phyloP scores from a whole-genome alignment of 2,329 filamentous ascomycete species.

The Neonectria neomacrospora region DNA sequence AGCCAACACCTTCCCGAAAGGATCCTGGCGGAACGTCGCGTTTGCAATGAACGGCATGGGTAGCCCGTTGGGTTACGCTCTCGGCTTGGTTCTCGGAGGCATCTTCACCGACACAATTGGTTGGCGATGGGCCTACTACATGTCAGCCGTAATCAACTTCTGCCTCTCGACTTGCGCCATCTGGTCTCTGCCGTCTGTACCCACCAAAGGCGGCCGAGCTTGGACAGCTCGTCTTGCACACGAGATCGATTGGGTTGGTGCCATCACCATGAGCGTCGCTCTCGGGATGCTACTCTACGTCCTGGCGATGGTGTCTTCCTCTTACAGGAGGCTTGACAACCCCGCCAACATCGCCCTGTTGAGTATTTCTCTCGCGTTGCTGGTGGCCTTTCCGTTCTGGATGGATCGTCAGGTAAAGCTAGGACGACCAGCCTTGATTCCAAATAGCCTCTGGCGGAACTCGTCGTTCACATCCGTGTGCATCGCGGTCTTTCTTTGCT shows the following conservation, averaged over 20 bases:
- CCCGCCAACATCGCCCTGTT: slow-evolving; percentile 52
- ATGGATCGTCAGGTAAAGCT: slow-evolving; percentile 60
- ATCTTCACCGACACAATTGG: slow-evolving; percentile 56
- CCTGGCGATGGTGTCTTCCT: slow-evolving; percentile 57
- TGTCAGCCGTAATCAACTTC: slow-evolving; percentile 48
- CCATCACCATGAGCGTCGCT: slow-evolving; percentile 45
- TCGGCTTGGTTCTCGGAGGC: slow-evolving; percentile 60
- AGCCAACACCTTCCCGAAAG: slow-evolving; percentile 42
- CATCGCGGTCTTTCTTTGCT: slow-evolving; percentile 59
- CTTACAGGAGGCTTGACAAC: slow-evolving; percentile 52
- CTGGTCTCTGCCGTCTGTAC: slow-evolving; percentile 36
- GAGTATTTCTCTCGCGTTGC: slow-evolving; percentile 56
- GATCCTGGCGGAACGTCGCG: slow-evolving; percentile 50
- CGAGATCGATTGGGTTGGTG: slow-evolving; percentile 61
- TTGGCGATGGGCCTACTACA: slow-evolving; percentile 59
- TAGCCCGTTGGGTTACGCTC: slow-evolving; percentile 58
- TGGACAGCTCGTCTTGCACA: neutral
- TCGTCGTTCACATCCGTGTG: slow-evolving; percentile 66
- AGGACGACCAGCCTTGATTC: slow-evolving; percentile 65
- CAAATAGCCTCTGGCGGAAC: slow-evolving; percentile 69
- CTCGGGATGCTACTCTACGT: slow-evolving; percentile 63
- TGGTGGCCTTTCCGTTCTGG: slow-evolving; percentile 65
- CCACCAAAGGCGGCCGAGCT: neutral
- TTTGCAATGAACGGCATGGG: slow-evolving; percentile 57
- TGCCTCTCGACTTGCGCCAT: slow-evolving; percentile 48